Base-by-base conservation (phyloP, 768 basidiomycete species). In the Chlorophyllum brunneum region DNA sequence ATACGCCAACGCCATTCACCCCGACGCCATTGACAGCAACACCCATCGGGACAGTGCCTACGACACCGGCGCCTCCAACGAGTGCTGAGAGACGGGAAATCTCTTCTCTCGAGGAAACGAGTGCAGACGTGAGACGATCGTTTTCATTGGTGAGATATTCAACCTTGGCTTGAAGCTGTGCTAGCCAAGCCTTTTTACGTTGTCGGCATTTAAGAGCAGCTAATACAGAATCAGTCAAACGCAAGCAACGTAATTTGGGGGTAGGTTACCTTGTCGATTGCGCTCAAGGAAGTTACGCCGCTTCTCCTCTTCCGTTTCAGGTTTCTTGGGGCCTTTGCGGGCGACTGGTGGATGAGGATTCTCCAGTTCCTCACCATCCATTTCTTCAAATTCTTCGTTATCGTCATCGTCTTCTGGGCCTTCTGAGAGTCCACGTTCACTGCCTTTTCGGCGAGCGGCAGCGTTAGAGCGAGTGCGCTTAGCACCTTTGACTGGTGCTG, bases 181-280 rank as follows among this genome's bases (percentile, higher is more conserved):
- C 79, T 11, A 98, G 80, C 97, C 97, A 99, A 4, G 93, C 93
- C 69, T 99, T 99, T 72, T 99, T 99, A 54, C 97, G 88, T 65
- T 99, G 97, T 30, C 97, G 92, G 70, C 97, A 99, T 72, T 98
- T 98, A 59, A 98, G 83, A 5, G 97, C 97, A 56, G 97, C 95
- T 98, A 1, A 48, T 9, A 42, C 26, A 30, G 10, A 48, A 30
- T 42, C 26, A 30, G 13, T 55, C 30, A 34, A 55, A 55, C 23
- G 15, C 20, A 13, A 16, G 11, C 46, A 16, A 40, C 20, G 9
- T 24, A 18, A 34, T 36, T 27, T 23, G 13, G 20, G 53, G 33
- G 30, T 51, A 51, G 57, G 26, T 46, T 56, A 98, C 95, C 95
- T 81, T 98, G 97, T 62, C 97, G 79, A 65, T 99, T 99, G 56